Evolutionary conservation across 1,139 yeast genomes (phyloP).

Genomic region (Suhomyces coccinellae): DNA sequence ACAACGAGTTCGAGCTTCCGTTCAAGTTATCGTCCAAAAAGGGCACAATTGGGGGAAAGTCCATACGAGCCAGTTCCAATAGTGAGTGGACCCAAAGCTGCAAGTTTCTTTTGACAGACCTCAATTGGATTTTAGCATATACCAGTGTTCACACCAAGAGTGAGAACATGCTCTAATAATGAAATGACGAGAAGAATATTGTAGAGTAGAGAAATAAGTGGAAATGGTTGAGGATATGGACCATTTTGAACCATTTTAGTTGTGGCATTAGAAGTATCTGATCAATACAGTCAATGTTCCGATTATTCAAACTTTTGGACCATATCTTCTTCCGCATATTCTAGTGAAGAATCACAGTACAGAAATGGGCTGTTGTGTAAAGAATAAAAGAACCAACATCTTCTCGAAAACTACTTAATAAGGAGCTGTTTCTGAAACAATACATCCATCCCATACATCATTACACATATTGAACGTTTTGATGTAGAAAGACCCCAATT

Average conservation of each 20-base stretch:
- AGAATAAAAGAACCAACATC: no score
- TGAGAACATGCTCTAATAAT: not conserved
- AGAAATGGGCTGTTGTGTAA: no score
- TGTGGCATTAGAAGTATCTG: no score
- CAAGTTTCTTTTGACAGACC: slow-evolving; percentile 71
- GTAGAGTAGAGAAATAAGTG: not conserved
- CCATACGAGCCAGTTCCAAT: slow-evolving; percentile 71
- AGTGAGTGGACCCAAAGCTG: slow-evolving; percentile 92
- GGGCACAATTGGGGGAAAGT: slow-evolving; percentile 76
- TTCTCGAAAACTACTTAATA: no score
- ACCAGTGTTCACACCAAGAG: slow-evolving; percentile 33
- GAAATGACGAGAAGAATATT: not conserved
- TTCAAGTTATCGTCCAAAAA: slow-evolving; percentile 46
- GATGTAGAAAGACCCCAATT: no score
- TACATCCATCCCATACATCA: not conserved
- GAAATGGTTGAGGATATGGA: no score
- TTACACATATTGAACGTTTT: no score
- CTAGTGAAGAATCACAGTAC: no score
- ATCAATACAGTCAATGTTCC: no score
- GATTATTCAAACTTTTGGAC: no score
- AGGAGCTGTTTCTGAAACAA: not conserved
- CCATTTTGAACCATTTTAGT: no score
- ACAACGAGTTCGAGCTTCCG: slow-evolving; percentile 68
- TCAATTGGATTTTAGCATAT: slow-evolving; percentile 55
- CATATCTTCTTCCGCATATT: no score